Conservation (phyloP, 2,329 filamentous ascomycete species). For the Rutstroemia sydowiana region DNA sequence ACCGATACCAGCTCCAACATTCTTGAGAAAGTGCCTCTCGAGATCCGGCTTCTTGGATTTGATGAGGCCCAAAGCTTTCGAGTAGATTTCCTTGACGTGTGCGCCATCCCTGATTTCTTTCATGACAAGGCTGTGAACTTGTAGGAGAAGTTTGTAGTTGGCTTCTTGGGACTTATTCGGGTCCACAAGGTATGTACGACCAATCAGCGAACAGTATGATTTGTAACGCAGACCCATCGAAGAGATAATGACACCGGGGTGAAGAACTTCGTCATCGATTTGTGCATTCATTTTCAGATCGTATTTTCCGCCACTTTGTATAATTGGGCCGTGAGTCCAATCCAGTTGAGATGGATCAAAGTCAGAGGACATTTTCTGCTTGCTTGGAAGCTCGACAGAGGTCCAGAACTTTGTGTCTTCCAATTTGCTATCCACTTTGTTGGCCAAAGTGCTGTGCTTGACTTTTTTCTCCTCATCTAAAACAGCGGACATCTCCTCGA, state of each 20-base stretch:
- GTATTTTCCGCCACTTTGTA: slow-evolving; percentile 94
- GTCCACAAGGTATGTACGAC: slow-evolving; percentile 90
- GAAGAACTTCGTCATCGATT: slow-evolving; percentile 73
- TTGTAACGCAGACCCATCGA: slow-evolving; percentile 91
- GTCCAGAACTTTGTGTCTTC: slow-evolving; percentile 94
- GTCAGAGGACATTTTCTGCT: slow-evolving; percentile 72
- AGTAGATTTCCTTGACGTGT: slow-evolving; percentile 81
- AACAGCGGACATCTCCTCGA: slow-evolving; percentile 96
- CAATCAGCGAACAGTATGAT: slow-evolving; percentile 88
- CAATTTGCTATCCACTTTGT: slow-evolving; percentile 84
- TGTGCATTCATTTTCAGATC: slow-evolving; percentile 76
- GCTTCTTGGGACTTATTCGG: slow-evolving; percentile 93
- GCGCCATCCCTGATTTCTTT: slow-evolving; percentile 86
- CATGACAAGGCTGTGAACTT: slow-evolving; percentile 81
- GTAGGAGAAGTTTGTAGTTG: slow-evolving; percentile 83
- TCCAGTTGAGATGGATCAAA: slow-evolving; percentile 87
- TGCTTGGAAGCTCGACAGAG: slow-evolving; percentile 60
- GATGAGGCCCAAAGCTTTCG: slow-evolving; percentile 73
- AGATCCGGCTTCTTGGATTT: slow-evolving; percentile 90
- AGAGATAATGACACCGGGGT: slow-evolving; percentile 88
- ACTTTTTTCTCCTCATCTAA: slow-evolving; percentile 97
- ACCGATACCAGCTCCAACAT: slow-evolving; percentile 84
- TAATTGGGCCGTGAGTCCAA: slow-evolving; percentile 83
- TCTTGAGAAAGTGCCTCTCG: slow-evolving; percentile 91
- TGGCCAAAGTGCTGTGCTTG: slow-evolving; percentile 77